These are phyloP conservation scores for Fusarium pseudoanthophilum DNA, from an alignment of 2,329 filamentous ascomycete genomes.

Conservation along the genomic window DNA sequence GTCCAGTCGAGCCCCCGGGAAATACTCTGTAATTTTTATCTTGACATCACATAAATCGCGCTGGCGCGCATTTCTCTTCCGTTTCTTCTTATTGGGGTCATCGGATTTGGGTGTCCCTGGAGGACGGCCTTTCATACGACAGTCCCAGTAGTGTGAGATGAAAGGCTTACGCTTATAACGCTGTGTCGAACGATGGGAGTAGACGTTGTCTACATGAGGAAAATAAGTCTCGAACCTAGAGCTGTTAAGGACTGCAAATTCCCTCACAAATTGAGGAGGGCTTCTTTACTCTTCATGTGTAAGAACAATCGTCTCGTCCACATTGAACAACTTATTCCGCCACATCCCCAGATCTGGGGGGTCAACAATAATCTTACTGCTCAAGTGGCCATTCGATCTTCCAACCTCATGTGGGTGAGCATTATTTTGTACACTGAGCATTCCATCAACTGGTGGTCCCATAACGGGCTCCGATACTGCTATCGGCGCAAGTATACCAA, in stretches of 20 bases:
- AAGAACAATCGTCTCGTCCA: conserved; percentile 77
- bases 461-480: conserved; percentile 29
- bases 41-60: conserved; percentile 87
- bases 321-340: conserved; percentile 78
- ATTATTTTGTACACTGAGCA: conserved; percentile 4
- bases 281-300: conserved; percentile 74
- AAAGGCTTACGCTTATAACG: conserved; percentile 85
- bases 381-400: conserved; percentile 62
- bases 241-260: background rate
- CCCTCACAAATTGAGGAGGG: too few species aligned
- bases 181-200: conserved; percentile 85
- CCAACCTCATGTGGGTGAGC: conserved; percentile 1
- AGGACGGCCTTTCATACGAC: conserved; percentile 80
- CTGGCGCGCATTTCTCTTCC: conserved; percentile 79
- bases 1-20: conserved; percentile 62
- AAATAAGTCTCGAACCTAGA: conserved; percentile 81
- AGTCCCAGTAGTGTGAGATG: conserved; percentile 87
- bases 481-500: conserved; percentile 57
- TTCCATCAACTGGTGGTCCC: conserved; percentile 5
- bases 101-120: conserved; percentile 83
- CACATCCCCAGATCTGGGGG: conserved; percentile 76
- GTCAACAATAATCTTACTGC: conserved; percentile 68
- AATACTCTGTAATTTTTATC: conserved; percentile 86
- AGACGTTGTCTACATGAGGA: conserved; percentile 85
- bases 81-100: conserved; percentile 84